Evolutionary conservation across 768 basidiomycete species (phyloP).

Genomic region (Heimioporus sp.): DNA sequence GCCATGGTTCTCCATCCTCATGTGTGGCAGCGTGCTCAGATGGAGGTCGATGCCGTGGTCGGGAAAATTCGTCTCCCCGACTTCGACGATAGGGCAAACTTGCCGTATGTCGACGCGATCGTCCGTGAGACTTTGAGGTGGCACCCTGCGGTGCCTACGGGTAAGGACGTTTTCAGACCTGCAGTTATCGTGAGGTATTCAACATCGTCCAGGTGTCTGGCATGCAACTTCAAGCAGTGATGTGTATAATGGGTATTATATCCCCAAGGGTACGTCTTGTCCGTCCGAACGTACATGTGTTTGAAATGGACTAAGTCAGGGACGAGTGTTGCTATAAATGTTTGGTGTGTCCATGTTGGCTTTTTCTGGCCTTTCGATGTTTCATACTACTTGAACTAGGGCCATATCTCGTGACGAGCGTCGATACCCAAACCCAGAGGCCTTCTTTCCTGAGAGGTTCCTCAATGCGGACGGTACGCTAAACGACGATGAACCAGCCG

Average conservation of each 20-base stretch:
- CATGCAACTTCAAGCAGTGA: conserved; percentile 25
- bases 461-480: conserved; percentile 7
- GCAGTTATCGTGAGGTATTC: no score
- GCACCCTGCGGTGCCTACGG: not conserved
- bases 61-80: conserved; percentile 22
- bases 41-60: conserved; percentile 25
- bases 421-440: conserved; percentile 9
- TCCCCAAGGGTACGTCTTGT: conserved; percentile 26
- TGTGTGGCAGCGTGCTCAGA: conserved; percentile 8
- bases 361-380: no score
- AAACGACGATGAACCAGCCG: conserved; percentile 3
- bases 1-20: conserved; percentile 2
- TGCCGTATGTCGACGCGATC: conserved; percentile 4
- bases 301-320: no score
- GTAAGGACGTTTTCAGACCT: not conserved
- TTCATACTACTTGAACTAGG: not conserved
- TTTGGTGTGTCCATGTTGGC: conserved; percentile 2
- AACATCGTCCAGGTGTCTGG: not conserved
- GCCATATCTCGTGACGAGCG: conserved; percentile 9
- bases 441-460: conserved; percentile 9
- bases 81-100: conserved; percentile 15
- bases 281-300: not conserved
- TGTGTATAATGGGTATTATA: conserved; percentile 28
- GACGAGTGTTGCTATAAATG: conserved; percentile 10
- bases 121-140: conserved; percentile 4